Evolutionary conservation across 371 early-diverging fungal species (phyloP), one percentile per base, ranked within the genome.

Genomic region (Mucor circinelloides): DNA sequence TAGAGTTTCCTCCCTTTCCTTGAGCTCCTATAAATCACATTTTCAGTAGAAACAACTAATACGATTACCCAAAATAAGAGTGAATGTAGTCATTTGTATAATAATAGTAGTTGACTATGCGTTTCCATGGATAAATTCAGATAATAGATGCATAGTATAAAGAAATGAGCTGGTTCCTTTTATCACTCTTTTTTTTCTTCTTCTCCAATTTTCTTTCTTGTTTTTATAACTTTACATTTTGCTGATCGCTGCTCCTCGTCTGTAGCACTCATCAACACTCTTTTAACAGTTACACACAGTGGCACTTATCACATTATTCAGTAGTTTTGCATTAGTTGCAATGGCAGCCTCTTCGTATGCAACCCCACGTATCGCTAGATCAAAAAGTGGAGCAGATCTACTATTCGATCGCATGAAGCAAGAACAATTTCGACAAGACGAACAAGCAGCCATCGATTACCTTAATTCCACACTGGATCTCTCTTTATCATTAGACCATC

Each of bases 331-430:
- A 31, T 40, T 42, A 46, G 61, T 48, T 52, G 50, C 48, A 42
- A 50, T 67, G 61, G 57, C 63, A 59, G 28, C 76, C 67, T 25
- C 75, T 30, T 63, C 68, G 15, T 66, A 66, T 50, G 66, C 58
- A 64, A 69, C 74, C 30, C 64, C 71, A 59, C 74, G 69, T 27
- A 52, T 81, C 21, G 66, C 72, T 46, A 65, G 74, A 58, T 71
- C 82, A 1, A 79, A 79, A 71, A 74, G 75, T 40, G 78, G 76
- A 30, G 73, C 71, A 12, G 77, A 77, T 32, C 23, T 72, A 2
- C 48, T 80, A 31, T 68, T 67, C 19, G 78, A 72, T 32, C 70
- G 67, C 59, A 66, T 74, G 69, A 75, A 70, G 61, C 71, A 69
- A 44, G 76, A 79, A 50, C 78, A 79, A 58, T 69, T 60, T 30